phyloP scores from a whole-genome alignment of 2,329 filamentous ascomycete species.

The Fusarium sp. region DNA sequence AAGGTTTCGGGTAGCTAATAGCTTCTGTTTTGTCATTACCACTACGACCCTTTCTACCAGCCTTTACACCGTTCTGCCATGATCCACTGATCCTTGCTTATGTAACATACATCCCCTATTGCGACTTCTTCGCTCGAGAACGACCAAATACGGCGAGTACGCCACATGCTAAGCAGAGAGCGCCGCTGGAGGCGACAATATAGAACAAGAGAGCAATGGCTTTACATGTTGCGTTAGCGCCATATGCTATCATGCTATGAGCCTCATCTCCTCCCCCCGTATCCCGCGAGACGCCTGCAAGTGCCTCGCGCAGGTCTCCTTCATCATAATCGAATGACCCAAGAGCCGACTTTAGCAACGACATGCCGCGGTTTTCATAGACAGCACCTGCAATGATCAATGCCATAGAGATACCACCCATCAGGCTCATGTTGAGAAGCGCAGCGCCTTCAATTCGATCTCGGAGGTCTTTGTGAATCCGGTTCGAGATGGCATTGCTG shows the following conservation, averaged over 20 bases:
- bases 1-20: no score
- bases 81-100: no score
- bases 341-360: not conserved
- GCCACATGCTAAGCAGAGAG: not conserved
- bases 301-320: not conserved
- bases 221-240: not conserved
- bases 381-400: slow-evolving; percentile 2
- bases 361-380: not conserved
- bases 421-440: slow-evolving; percentile 49
- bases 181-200: not conserved
- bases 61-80: no score
- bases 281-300: not conserved
- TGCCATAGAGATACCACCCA: slow-evolving; percentile 33
- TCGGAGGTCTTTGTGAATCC: slow-evolving; percentile 41
- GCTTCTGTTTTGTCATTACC: no score
- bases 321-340: not conserved
- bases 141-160: not conserved
- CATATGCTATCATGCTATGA: not conserved
- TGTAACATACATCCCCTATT: no score
- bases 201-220: not conserved
- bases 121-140: not conserved
- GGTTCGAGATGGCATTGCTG: slow-evolving; percentile 44
- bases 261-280: not conserved
- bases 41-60: no score
- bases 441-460: slow-evolving; percentile 44